Evolutionary conservation across 179 eudicot genomes (phyloP).

Genomic region (Silene noctiflora): DNA sequence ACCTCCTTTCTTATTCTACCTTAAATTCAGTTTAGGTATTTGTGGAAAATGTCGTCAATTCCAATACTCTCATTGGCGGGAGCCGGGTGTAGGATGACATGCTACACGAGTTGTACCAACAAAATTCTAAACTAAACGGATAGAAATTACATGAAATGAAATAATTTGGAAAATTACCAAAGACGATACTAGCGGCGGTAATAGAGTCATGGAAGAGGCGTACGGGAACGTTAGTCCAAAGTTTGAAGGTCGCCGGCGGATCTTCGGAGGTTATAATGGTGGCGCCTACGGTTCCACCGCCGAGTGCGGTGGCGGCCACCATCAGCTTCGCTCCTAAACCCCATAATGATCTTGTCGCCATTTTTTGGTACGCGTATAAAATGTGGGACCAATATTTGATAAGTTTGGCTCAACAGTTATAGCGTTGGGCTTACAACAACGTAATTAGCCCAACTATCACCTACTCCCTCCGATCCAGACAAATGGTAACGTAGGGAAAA

Average conservation of each 20-base stretch:
- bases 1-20: too few relatives aligned
- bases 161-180: slow-evolving; percentile 38
- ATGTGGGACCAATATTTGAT: slow-evolving; percentile 11
- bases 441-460: slow-evolving; percentile 2
- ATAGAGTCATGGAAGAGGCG: slow-evolving; percentile 67
- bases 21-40: too few relatives aligned
- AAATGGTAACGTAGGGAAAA: too few relatives aligned
- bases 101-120: too few relatives aligned
- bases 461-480: too few relatives aligned
- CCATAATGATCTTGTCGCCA: slow-evolving; percentile 68
- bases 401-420: background rate
- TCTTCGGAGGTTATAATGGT: slow-evolving; percentile 63
- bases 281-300: slow-evolving; percentile 66
- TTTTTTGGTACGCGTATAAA: slow-evolving; percentile 15
- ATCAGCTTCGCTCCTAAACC: slow-evolving; percentile 50
- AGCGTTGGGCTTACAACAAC: background rate
- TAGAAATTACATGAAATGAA: background rate
- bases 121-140: slow-evolving; percentile 14
- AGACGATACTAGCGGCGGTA: slow-evolving; percentile 78
- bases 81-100: too few relatives aligned
- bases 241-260: slow-evolving; percentile 63
- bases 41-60: too few relatives aligned
- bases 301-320: slow-evolving; percentile 45
- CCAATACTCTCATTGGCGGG: too few relatives aligned
- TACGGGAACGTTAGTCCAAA: slow-evolving; percentile 65